phyloP scores from a whole-genome alignment of 1,284 basidiomycete species.

The Schizophyllum amplum region DNA sequence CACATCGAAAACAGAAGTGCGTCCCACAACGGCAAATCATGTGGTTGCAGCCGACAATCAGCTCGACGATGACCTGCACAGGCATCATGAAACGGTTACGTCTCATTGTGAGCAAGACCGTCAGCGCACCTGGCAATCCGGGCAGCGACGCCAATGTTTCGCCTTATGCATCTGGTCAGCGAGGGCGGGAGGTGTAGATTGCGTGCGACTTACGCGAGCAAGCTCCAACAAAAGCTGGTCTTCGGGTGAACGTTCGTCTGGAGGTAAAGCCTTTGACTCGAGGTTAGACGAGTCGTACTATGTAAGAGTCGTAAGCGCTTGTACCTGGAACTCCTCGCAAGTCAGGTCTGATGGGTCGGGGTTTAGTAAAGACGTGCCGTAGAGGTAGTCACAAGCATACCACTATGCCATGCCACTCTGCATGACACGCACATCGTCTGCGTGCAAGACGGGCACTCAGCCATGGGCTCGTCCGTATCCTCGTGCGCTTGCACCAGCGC shows the following conservation, averaged over 20 bases:
- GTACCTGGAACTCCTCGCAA: constrained; percentile 30
- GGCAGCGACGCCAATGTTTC: constrained; percentile 34
- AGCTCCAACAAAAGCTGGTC: constrained; percentile 29
- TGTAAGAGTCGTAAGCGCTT: not conserved
- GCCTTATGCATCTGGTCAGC: constrained; percentile 17
- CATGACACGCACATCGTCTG: constrained; percentile 28
- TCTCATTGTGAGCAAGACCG: not conserved
- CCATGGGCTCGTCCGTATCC: constrained; percentile 25
- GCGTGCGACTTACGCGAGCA: constrained; percentile 20
- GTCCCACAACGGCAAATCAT: constrained; percentile 25
- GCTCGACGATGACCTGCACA: constrained; percentile 21
- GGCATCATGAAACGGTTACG: not conserved
- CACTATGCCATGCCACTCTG: constrained; percentile 27
- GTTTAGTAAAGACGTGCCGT: not conserved
- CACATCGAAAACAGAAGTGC: constrained; percentile 13
- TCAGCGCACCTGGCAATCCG: constrained; percentile 28
- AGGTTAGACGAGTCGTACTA: not conserved
- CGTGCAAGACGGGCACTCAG: constrained; percentile 27
- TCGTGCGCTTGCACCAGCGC: constrained; percentile 28
- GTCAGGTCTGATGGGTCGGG: constrained; percentile 19
- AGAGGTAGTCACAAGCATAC: constrained; percentile 15
- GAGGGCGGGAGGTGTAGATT: not conserved
- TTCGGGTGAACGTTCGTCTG: constrained; percentile 32
- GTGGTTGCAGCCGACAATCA: constrained; percentile 31
- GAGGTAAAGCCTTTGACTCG: constrained; percentile 25